Base-by-base conservation (phyloP, 1,139 yeast species). In the Yamadazyma blattariae region DNA sequence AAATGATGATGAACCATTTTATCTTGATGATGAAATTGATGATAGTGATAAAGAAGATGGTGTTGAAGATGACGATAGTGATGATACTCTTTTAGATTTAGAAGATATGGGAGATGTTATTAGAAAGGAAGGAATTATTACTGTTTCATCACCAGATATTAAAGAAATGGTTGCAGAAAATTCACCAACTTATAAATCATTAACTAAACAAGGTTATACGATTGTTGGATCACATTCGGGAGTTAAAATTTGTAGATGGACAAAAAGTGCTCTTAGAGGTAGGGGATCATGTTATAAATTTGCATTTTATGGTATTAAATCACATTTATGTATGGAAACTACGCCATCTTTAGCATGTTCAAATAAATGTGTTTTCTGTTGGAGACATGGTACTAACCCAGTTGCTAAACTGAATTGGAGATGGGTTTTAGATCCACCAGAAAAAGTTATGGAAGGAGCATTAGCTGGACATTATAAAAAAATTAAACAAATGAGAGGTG, bases 311-410 rank as follows among this genome's bases (percentile, higher is more conserved):
- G 96, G 96, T 19, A 89, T 89, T 48, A 77, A 74, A 42, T 84
- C 95, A 2, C 96, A 92, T 60, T 67, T 90, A 42, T 90, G 97
- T 63, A 89, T 89, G 97, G 97, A 89, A 56, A 79, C 96, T 2
- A 89, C 97, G 0, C 97, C 97, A 1, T 83, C 95, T 2, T 67
- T 89, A 40, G 92, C 96, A 5, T 89, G 97, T 57, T 87, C 96
- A 8, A 89, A 89, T 56, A 89, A 89, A 58, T 89, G 97, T 71
- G 97, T 89, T 3, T 89, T 89, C 55, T 89, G 97, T 62, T 89
- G 97, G 97, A 75, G 97, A 56, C 97, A 90, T 55, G 97, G 97
- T 32, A 89, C 97, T 3, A 90, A 89, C 51, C 97, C 97, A 0
- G 97, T 90, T 1, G 96, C 96, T 19, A 89, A 95, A 30, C 83